Conservation (phyloP, 1,284 basidiomycete species). For the Cutaneotrichosporon sp. region DNA sequence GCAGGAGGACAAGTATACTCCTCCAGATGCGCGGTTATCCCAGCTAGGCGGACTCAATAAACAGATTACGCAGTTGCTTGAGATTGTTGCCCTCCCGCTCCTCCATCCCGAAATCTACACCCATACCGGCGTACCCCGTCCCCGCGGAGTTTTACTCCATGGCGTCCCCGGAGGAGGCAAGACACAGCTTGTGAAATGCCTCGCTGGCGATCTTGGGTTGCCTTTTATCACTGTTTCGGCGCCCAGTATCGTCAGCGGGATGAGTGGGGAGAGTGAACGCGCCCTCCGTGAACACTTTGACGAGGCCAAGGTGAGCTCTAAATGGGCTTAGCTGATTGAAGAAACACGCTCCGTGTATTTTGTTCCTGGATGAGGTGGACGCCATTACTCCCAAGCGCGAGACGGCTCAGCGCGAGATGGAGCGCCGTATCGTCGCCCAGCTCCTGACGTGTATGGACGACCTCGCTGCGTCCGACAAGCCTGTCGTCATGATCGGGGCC, state of each 20-base stretch:
- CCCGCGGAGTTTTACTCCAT: conserved; percentile 88
- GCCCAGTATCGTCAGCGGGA: conserved; percentile 91
- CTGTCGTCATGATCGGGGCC: conserved; percentile 92
- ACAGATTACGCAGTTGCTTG: conserved; percentile 89
- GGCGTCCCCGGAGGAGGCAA: conserved; percentile 98
- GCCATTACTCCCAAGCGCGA: conserved; percentile 97
- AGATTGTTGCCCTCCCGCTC: conserved; percentile 91
- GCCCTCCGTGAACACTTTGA: conserved; percentile 94
- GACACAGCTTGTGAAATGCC: conserved; percentile 84
- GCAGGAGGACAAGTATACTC: conserved; percentile 45
- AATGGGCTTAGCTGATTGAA: conserved; percentile 41
- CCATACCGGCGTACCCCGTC: conserved; percentile 88
- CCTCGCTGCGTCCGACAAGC: conserved; percentile 56
- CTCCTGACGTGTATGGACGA: conserved; percentile 85
- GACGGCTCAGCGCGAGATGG: conserved; percentile 97
- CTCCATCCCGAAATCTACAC: conserved; percentile 94
- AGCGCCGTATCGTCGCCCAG: conserved; percentile 93
- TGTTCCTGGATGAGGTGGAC: conserved; percentile 97
- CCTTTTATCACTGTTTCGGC: conserved; percentile 94
- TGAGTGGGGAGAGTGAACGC: conserved; percentile 97
- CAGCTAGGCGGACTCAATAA: conserved; percentile 84
- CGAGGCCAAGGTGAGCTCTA: conserved; percentile 73
- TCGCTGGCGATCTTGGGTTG: conserved; percentile 87
- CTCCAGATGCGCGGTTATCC: conserved; percentile 58
- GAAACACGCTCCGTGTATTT: conserved; percentile 81